Percentiles rank a stretch among this genome's conserved stretches.
Conservation (phyloP, 2,329 filamentous ascomycete genomes). For the Dothideomycetidae sp. region DNA sequence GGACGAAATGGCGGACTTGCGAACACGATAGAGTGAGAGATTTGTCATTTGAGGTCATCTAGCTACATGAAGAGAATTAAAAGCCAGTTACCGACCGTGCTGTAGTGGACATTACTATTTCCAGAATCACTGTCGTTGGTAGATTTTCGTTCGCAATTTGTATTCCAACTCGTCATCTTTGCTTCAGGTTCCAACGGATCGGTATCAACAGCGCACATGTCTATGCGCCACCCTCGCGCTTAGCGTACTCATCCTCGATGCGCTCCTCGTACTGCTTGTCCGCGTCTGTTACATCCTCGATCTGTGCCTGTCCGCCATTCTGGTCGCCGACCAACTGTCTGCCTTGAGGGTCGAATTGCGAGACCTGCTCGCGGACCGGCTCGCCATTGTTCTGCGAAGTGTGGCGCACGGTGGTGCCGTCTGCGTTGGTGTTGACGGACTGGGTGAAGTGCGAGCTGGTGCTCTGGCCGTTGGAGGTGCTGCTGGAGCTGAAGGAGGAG, state of each 20-base stretch:
- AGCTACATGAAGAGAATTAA: no score
- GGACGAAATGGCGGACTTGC: conserved; percentile 52
- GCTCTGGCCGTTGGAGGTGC: conserved; percentile 13
- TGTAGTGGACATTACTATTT: no score
- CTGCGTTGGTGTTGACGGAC: conserved; percentile 16
- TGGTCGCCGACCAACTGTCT: conserved; percentile 16
- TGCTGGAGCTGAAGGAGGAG: conserved; percentile 15
- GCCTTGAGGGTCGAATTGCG: conserved; percentile 20
- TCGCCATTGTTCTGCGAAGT: conserved; percentile 20
- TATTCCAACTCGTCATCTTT: no score
- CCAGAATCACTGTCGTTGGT: no score
- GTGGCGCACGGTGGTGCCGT: conserved; percentile 16
- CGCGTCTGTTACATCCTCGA: conserved; percentile 21
- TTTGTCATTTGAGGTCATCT: no score
- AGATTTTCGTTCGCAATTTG: no score
- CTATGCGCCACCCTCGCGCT: conserved; percentile 29
- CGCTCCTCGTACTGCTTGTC: conserved; percentile 27
- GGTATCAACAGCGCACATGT: no score
- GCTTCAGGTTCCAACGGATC: no score
- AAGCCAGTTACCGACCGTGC: no score
- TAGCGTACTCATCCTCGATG: conserved; percentile 32
- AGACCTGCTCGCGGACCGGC: conserved; percentile 17
- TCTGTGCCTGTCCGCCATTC: conserved; percentile 8
- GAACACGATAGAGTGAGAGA: no score
- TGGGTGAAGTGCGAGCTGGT: conserved; percentile 16